Percentiles rank a stretch among this genome's conserved stretches.
Evolutionary conservation across 164 flowering plant genomes (phyloP).

Genomic region (Cinnamomum micranthum): DNA sequence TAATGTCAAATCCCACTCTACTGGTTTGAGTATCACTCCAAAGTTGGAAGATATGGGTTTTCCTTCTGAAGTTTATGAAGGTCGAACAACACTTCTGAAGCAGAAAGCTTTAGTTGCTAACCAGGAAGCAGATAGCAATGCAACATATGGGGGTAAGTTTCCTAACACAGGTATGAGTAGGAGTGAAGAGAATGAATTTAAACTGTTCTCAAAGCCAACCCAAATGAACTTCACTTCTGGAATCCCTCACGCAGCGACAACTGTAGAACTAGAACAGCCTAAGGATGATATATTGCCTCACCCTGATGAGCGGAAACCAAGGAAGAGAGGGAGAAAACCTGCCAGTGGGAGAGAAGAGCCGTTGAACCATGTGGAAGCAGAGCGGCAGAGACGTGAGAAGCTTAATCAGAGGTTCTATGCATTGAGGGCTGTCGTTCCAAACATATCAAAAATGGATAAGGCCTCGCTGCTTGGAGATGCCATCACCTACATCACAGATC

Average conservation of each 20-base stretch:
- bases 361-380: constrained; percentile 85
- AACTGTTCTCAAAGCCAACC: constrained; percentile 34
- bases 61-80: constrained; percentile 33
- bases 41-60: constrained; percentile 52
- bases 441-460: constrained; percentile 87
- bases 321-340: constrained; percentile 87
- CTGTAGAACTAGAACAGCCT: constrained; percentile 29
- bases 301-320: constrained; percentile 55
- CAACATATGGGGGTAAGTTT: constrained; percentile 30
- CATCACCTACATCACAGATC: constrained; percentile 72
- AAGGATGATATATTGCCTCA: constrained; percentile 28
- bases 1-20: constrained; percentile 37
- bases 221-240: constrained; percentile 31
- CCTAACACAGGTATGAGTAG: constrained; percentile 34
- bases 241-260: constrained; percentile 21
- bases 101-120: constrained; percentile 12
- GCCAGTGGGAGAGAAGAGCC: constrained; percentile 90
- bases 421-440: constrained; percentile 80
- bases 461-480: constrained; percentile 90
- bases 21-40: constrained; percentile 50
- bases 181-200: constrained; percentile 35
- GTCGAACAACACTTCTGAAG: constrained; percentile 14
- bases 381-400: constrained; percentile 82
- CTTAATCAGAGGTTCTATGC: constrained; percentile 88
- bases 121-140: constrained; percentile 9